phyloP scores from a whole-genome alignment of 495 filamentous ascomycete species.

The Pseudomonodictys pantanalensis region DNA sequence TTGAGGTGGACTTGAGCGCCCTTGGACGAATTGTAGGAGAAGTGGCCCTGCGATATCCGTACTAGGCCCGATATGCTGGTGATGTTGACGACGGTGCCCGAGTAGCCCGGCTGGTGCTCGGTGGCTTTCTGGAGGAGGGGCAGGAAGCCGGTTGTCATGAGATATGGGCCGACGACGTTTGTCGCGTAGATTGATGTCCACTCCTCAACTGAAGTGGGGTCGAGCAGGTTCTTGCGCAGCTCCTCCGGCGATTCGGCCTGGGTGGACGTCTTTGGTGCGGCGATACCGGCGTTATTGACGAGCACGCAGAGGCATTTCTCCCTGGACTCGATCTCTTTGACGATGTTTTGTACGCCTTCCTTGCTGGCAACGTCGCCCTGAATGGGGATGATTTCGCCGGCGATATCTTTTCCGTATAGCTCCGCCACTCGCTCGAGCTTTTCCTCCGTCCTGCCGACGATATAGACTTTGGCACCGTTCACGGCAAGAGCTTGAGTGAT shows the following conservation, averaged over 20 bases:
- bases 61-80: conserved; percentile 48
- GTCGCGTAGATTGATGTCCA: conserved; percentile 51
- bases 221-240: conserved; percentile 58
- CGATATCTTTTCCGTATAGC: conserved; percentile 46
- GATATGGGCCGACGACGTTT: conserved; percentile 50
- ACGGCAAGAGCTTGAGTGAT: conserved; percentile 56
- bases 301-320: conserved; percentile 38
- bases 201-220: conserved; percentile 43
- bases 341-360: conserved; percentile 36
- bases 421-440: conserved; percentile 55
- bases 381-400: conserved; percentile 58
- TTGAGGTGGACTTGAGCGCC: conserved; percentile 54
- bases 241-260: conserved; percentile 40
- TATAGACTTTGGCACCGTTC: conserved; percentile 57
- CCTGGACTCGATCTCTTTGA: conserved; percentile 25
- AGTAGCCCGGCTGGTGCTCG: conserved; percentile 25
- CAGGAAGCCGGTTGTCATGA: conserved; percentile 46
- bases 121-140: conserved; percentile 32
- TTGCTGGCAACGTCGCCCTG: conserved; percentile 47
- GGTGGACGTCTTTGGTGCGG: conserved; percentile 30
- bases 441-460: conserved; percentile 55
- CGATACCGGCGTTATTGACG: conserved; percentile 44
- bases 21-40: conserved; percentile 54
- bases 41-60: conserved; percentile 51
- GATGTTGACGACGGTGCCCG: conserved; percentile 30